Evolutionary conservation across 2,329 filamentous ascomycete species (phyloP).

Genomic region (Endoconidiophora polonica): DNA sequence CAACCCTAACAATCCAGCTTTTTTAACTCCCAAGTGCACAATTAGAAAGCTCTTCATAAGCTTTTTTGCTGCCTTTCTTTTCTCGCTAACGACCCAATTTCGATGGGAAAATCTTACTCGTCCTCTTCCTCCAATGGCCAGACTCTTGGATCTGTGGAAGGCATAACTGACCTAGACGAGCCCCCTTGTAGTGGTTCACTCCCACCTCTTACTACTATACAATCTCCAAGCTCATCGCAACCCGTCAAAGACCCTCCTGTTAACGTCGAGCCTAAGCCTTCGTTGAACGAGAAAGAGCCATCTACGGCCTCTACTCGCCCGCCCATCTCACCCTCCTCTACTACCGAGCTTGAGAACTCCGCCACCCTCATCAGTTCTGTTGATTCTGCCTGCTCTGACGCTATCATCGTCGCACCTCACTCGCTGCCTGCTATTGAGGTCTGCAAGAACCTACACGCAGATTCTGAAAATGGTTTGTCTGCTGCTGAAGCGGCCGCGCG

Average conservation of each 20-base stretch:
- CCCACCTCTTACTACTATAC: constrained; percentile 1
- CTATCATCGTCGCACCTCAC: constrained; percentile 16
- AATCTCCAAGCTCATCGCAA: background rate
- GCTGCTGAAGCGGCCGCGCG: constrained; percentile 46
- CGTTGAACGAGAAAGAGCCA: background rate
- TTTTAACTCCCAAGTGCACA: background rate
- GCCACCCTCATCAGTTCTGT: constrained; percentile 9
- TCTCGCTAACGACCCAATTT: constrained; percentile 11
- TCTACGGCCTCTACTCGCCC: background rate
- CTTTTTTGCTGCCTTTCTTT: constrained; percentile 4
- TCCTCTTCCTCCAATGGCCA: constrained; percentile 14
- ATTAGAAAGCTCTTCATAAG: background rate
- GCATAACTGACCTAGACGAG: constrained; percentile 14
- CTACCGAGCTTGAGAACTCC: constrained; percentile 6
- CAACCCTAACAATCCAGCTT: background rate
- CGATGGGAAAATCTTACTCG: constrained; percentile 15
- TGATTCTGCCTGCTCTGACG: constrained; percentile 2
- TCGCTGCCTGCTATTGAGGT: constrained; percentile 16
- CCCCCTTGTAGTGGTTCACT: constrained; percentile 14
- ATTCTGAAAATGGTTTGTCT: constrained; percentile 43
- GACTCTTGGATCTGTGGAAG: constrained; percentile 14
- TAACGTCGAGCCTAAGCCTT: background rate
- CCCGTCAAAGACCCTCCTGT: background rate
- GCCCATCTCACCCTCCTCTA: constrained; percentile 3
- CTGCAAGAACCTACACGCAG: constrained; percentile 24